A percentile compares a stretch with the other conserved stretches of the same genome.
Conservation (phyloP, 2,329 filamentous ascomycete species). For the Penicillium sp. region DNA sequence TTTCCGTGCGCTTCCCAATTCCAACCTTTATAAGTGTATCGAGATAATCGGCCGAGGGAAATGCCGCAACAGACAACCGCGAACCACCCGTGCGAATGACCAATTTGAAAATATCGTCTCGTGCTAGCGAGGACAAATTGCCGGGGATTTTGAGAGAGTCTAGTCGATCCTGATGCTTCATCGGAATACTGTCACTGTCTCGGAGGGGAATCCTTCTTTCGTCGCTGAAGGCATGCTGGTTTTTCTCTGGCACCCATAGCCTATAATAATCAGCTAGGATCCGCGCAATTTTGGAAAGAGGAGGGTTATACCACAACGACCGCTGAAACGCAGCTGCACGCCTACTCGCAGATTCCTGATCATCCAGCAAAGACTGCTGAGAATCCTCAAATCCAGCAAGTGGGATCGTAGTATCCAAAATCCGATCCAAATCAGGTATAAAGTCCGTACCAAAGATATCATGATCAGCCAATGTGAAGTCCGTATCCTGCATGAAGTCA, state of each 20-base stretch:
- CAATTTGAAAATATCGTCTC: conserved; percentile 21
- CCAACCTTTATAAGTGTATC: conserved; percentile 23
- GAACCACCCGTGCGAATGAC: conserved; percentile 17
- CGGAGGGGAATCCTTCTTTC: conserved; percentile 16
- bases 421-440: conserved; percentile 16
- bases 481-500: conserved; percentile 19
- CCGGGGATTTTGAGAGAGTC: conserved; percentile 19
- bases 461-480: conserved; percentile 9
- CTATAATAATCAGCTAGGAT: background rate
- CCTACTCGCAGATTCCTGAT: conserved; percentile 16
- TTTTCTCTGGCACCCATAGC: conserved; percentile 22
- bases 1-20: conserved; percentile 18
- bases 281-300: background rate
- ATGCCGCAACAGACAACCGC: conserved; percentile 15
- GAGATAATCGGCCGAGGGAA: conserved; percentile 21
- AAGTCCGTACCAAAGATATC: conserved; percentile 20
- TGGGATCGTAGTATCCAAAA: conserved; percentile 8
- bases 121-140: conserved; percentile 8
- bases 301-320: conserved; percentile 13
- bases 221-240: conserved; percentile 21
- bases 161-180: conserved; percentile 7
- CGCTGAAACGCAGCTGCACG: conserved; percentile 20
- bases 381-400: conserved; percentile 3
- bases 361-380: conserved; percentile 5
- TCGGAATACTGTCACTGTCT: conserved; percentile 18